Conservation (phyloP, 2,329 filamentous ascomycete species). For the Aspergillus sp. region DNA sequence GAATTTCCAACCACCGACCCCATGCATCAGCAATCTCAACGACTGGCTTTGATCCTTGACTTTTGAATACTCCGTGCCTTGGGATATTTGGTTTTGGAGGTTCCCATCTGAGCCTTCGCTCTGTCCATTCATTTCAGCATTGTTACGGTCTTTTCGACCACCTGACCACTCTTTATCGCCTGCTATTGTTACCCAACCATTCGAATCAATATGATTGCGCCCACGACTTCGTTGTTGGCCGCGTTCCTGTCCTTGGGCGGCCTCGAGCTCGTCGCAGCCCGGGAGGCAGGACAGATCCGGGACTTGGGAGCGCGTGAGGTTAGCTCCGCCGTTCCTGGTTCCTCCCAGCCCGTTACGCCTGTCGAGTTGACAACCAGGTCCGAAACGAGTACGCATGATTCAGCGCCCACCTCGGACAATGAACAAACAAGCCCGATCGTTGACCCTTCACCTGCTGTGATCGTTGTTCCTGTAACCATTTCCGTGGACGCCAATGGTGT, state of each 20-base stretch:
- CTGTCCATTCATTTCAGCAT: slow-evolving; percentile 28
- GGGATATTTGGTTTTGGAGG: slow-evolving; percentile 11
- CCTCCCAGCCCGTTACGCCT: neutral
- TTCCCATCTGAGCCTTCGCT: slow-evolving; percentile 24
- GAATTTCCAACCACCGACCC: slow-evolving; percentile 16
- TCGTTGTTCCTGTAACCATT: slow-evolving; percentile 25
- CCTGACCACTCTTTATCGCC: slow-evolving; percentile 11
- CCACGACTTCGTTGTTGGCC: slow-evolving; percentile 32
- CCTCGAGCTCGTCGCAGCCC: slow-evolving; percentile 36
- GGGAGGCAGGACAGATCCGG: slow-evolving; percentile 27
- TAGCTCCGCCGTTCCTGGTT: slow-evolving; percentile 1
- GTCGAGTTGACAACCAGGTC: slow-evolving; percentile 4
- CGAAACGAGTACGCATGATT: slow-evolving; percentile 3
- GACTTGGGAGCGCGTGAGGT: slow-evolving; percentile 34
- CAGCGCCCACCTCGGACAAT: neutral
- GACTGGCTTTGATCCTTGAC: slow-evolving; percentile 13
- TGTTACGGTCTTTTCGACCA: slow-evolving; percentile 7
- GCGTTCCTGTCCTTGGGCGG: slow-evolving; percentile 38
- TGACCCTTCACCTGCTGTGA: slow-evolving; percentile 14
- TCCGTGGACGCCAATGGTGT: slow-evolving; percentile 26
- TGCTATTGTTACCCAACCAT: slow-evolving; percentile 9
- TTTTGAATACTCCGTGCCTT: slow-evolving; percentile 13
- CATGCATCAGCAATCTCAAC: slow-evolving; percentile 15
- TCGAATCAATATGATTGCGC: slow-evolving; percentile 33
- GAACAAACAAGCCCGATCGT: slow-evolving; percentile 3